Evolutionary conservation across 208 protist species (phyloP), one percentile per base, ranked within the genome.

Genomic region (Balamuthia mandrillaris): DNA sequence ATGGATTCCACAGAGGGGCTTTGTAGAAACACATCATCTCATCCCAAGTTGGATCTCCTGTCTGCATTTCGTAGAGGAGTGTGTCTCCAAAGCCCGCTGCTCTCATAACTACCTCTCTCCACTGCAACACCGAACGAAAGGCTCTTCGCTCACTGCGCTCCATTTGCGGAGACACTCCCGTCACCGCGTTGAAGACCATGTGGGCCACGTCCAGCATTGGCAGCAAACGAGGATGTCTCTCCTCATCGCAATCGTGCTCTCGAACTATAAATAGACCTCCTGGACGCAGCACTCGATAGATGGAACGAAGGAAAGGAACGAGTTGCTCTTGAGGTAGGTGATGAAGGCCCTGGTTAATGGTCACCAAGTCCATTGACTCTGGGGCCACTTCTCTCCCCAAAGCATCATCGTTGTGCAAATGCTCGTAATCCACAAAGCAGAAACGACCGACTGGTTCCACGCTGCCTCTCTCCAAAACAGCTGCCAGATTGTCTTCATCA

Each of bases 21-120:
- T 92, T 92, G 61, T 41, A 72, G 47, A 92, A 92, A 47, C 78
- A 87, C 58, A 92, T 72, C 90, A 92, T 92, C 35, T 87, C 58
- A 65, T 92, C 90, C 16, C 60, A 7, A 4, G 90, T 92, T 3
- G 90, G 90, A 52, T 92, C 90, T 39, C 72, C 58, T 7, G 68
- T 21, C 72, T 92, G 81, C 68, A 91, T 65, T 45, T 91, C 90
- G 68, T 91, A 91, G 7, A 90, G 1, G 44, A 82, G 35, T n/a
- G 47, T 83, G 72, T 92, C 88, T 27, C n/a, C 21, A n/a, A 91
- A 77, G 14, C 90, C 90, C 42, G 47, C 33, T 2, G 49, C 29
- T n/a, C n/a, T n/a, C 39, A 88, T 66, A 3, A 91, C 39, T 41
- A 92, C 85, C 7, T 0, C n/a, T 24, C 81, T 37, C 90, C 90